A percentile compares a stretch with the other conserved stretches of the same genome.
These are phyloP conservation scores for Byssothecium circinans DNA, from an alignment of 2,329 filamentous ascomycete species.

Conservation along the genomic window DNA sequence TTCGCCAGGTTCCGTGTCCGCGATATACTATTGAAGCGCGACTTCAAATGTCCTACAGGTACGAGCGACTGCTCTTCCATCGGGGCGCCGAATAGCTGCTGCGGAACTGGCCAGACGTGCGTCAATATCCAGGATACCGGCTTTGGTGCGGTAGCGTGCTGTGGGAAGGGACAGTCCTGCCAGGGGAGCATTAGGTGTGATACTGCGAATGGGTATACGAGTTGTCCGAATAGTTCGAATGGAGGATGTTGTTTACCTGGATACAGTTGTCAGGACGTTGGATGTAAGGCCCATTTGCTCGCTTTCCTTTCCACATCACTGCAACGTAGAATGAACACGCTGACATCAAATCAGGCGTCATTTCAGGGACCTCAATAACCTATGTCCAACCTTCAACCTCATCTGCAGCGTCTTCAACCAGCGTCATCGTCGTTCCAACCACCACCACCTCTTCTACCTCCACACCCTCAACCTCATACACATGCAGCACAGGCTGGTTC, in stretches of 20 bases:
- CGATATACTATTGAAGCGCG: constrained; percentile 53
- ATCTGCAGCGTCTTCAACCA: constrained; percentile 37
- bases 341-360: constrained; percentile 24
- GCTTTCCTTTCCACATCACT: background rate
- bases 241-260: constrained; percentile 77
- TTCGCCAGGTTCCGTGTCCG: constrained; percentile 43
- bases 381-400: constrained; percentile 36
- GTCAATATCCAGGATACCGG: constrained; percentile 64
- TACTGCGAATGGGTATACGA: constrained; percentile 59
- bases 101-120: constrained; percentile 66
- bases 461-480: constrained; percentile 22
- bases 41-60: constrained; percentile 66
- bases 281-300: constrained; percentile 66
- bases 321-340: background rate
- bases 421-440: constrained; percentile 44
- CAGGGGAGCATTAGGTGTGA: constrained; percentile 66
- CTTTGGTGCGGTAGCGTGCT: constrained; percentile 73
- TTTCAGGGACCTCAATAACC: constrained; percentile 32
- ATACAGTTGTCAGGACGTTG: constrained; percentile 68
- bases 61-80: constrained; percentile 67
- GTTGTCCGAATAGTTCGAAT: constrained; percentile 65
- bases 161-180: constrained; percentile 66
- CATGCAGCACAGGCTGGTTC: constrained; percentile 50
- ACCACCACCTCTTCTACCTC: constrained; percentile 22
- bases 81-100: constrained; percentile 72